Base-by-base conservation (phyloP, 176 grass and related monocot genomes). In the Oryza brachyantha region DNA sequence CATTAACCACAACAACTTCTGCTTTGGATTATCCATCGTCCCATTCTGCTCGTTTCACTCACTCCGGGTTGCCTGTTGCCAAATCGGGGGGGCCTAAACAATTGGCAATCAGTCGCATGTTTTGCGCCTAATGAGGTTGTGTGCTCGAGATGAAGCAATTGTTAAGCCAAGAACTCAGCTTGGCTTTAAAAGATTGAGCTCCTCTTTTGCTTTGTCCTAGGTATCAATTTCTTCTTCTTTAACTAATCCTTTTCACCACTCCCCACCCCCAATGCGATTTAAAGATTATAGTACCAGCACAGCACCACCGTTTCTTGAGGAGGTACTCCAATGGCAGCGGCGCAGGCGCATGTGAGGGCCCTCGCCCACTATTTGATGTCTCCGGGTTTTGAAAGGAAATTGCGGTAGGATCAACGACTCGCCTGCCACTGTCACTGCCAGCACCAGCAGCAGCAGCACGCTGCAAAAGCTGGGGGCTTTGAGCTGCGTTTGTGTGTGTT, bases 391-490 rank as follows among this genome's bases (percentile, higher is more conserved):
- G 28, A 65, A 64, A 46, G n/a, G 1, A 57, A 57, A 57, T 57
- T 10, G n/a, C 43, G 39, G 65, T 75, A 26, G 16, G 64, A 39
- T 61, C n/a, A 31, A 38, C 70, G 35, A 17, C 80, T 29, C 22
- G 69, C 34, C 39, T 57, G 62, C 19, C 32, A 2, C 5, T 37
- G 74, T 81, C 21, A 65, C 40, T 4, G 5, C 45, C 45, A 32
- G 31, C 21, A 65, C 38, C 14, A 17, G 14, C 45, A 48, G 46
- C 14, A 17, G 14, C 45, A 48, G 46, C 69, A 85, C 42, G 55
- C 83, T 67, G 73, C 40, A 82, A 91, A 83, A 70, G 67, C 28
- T 40, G 29, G 55, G 43, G 35, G 26, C 34, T 66, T 29, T 78
- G 48, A 58, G 61, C 75, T 38, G 43, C 25, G 79, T 55, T 3